Evolutionary conservation across 2,329 filamentous ascomycete species (phyloP).

Genomic region (Penicillium sp.): DNA sequence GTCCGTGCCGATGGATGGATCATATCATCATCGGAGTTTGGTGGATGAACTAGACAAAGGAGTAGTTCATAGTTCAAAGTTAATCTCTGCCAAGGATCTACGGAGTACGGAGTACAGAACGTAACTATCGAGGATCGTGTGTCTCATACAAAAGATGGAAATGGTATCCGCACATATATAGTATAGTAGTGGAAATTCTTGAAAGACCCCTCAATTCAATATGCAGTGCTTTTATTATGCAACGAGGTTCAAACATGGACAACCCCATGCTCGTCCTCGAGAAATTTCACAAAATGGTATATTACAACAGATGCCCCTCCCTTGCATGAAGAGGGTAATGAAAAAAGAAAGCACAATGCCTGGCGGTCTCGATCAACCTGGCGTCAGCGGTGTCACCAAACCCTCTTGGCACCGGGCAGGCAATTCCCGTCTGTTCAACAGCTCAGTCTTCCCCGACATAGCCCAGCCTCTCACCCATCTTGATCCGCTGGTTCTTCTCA

Average conservation of each 20-base stretch:
- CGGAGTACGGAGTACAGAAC: too few relatives aligned
- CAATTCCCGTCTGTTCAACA: neutral
- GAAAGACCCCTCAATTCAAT: neutral
- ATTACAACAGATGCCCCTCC: conserved; percentile 8
- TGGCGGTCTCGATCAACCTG: neutral
- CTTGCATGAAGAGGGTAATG: neutral
- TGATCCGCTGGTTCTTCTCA: conserved; percentile 82
- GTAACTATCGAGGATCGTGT: neutral
- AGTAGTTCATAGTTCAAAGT: neutral
- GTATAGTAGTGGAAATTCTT: too few relatives aligned
- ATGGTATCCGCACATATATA: too few relatives aligned
- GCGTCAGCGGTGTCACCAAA: neutral
- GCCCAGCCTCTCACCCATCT: conserved; percentile 85
- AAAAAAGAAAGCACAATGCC: neutral
- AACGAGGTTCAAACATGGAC: neutral
- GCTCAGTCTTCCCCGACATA: conserved; percentile 56
- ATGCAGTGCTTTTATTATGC: neutral
- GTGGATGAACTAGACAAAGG: neutral
- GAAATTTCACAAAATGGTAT: conserved; percentile 12
- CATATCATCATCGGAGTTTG: neutral
- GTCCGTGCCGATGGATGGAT: neutral
- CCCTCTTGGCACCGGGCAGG: neutral
- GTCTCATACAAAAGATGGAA: too few relatives aligned
- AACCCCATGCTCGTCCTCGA: neutral
- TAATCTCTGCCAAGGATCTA: neutral